Percentiles rank a stretch among this genome's conserved stretches.
phyloP scores from a whole-genome alignment of 495 filamentous ascomycete genomes.

The Tuber brumale region DNA sequence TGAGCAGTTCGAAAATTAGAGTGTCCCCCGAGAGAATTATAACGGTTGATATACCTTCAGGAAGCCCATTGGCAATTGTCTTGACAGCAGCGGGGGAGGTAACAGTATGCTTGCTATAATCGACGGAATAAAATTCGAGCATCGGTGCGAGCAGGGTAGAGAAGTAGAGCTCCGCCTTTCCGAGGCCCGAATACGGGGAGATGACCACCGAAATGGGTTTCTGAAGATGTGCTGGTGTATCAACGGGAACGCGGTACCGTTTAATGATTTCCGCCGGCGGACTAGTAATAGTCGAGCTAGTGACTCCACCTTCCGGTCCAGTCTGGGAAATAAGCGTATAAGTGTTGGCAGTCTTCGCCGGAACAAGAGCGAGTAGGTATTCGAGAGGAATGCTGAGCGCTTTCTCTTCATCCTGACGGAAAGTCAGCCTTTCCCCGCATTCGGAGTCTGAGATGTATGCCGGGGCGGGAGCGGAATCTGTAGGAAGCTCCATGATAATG shows the following conservation, averaged over 20 bases:
- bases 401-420: not conserved
- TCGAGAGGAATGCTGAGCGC: not conserved
- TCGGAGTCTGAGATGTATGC: not conserved
- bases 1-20: slow-evolving; percentile 70
- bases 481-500: not conserved
- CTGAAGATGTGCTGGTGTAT: not conserved
- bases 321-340: not conserved
- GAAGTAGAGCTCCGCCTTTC: not conserved
- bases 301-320: not conserved
- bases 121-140: not conserved
- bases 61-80: not conserved
- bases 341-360: not conserved
- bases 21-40: slow-evolving; percentile 82
- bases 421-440: not conserved
- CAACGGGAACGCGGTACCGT: not conserved
- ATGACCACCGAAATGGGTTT: not conserved
- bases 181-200: not conserved
- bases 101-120: not conserved
- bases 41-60: slow-evolving; percentile 43
- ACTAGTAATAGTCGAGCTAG: not conserved
- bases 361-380: not conserved
- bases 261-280: not conserved
- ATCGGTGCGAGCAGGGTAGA: not conserved
- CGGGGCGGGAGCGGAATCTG: not conserved
- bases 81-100: not conserved